Evolutionary conservation across 139 green algal genomes (phyloP).

Genomic region (Raphidocelis subcapitata): DNA sequence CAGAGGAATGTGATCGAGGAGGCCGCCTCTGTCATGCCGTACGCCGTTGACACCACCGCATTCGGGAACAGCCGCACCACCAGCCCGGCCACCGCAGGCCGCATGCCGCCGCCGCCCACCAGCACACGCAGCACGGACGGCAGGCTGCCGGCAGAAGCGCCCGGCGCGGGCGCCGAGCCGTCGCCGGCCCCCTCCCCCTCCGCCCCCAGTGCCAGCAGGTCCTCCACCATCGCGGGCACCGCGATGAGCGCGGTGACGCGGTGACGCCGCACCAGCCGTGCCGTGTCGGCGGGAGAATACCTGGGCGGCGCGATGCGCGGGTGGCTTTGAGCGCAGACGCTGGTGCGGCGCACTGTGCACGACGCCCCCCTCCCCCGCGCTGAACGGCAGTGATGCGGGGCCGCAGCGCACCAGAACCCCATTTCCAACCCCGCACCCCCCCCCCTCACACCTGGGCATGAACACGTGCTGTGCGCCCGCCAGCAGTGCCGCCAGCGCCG

Average conservation of each 20-base stretch:
- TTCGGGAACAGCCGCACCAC: constrained; percentile 44
- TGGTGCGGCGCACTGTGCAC: too few relatives aligned
- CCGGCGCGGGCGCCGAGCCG: background rate
- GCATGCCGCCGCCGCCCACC: constrained; percentile 28
- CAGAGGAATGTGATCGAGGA: constrained; percentile 81
- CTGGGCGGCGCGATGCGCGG: too few relatives aligned
- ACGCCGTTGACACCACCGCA: constrained; percentile 67
- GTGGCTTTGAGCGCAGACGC: too few relatives aligned
- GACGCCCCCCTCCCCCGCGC: too few relatives aligned
- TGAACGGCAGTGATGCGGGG: too few relatives aligned
- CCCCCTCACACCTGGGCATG: constrained; percentile 30
- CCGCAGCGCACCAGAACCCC: too few relatives aligned
- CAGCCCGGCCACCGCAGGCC: background rate
- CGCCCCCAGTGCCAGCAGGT: constrained; percentile 49
- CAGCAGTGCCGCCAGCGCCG: constrained; percentile 71
- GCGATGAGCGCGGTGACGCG: constrained; percentile 78
- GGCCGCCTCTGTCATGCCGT: constrained; percentile 87
- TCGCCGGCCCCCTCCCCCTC: background rate
- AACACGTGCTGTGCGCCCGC: constrained; percentile 65
- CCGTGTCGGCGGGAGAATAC: background rate
- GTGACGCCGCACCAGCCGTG: constrained; percentile 32
- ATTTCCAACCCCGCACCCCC: too few relatives aligned
- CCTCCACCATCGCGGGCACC: constrained; percentile 84
- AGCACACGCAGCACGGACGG: constrained; percentile 25
- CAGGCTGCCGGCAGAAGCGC: background rate